Evolutionary conservation across 768 basidiomycete species (phyloP), one percentile per base, ranked within the genome.

Genomic region (Russula compacta): DNA sequence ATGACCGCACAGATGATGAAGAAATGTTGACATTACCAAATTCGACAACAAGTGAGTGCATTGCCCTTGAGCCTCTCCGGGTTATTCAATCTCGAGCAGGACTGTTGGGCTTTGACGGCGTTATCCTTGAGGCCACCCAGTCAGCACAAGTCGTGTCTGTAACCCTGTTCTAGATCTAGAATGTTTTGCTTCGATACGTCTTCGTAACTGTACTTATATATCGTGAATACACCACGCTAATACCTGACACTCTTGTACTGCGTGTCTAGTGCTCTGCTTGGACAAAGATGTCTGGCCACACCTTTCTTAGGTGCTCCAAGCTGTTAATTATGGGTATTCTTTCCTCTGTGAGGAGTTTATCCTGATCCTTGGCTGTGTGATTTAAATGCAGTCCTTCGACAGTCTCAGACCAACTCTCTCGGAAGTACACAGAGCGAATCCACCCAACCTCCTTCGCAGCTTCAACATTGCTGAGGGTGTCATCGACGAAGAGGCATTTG

Each of bases 401-500:
- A 19, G 76, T 75, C 52, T 84, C 80, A 10, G 85, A 66, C 0
- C 84, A 85, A n/a, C 70, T 69, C 71, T 92, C 90, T 65, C 83
- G 82, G 66, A 90, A 92, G 68, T 91, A 86, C 3, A 83, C 87
- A 49, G 86, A 86, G 60, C 80, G 79, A 0, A 77, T 82, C 91
- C 91, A 93, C 2, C 85, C 85, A 11, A 85, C 71, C 17, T 73
- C 72, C 57, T 76, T 77, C 8, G 91, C 91, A 15, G 83, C 83
- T 58, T 81, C 74, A 21, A 92, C 80, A 65, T 93, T 92, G 21
- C 72, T 69, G 67, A 81, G 74, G 66, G 79, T 92, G 70, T 93
- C 91, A 66, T 93, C 91, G 33, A 93, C 72, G 68, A 93, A 93
- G 64, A 84, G 83, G 66, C 85, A 89, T 69, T 83, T 87, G 11